These are phyloP conservation scores for Rutstroemia sp. DNA, from an alignment of 2,329 filamentous ascomycete genomes.

Conservation along the genomic window DNA sequence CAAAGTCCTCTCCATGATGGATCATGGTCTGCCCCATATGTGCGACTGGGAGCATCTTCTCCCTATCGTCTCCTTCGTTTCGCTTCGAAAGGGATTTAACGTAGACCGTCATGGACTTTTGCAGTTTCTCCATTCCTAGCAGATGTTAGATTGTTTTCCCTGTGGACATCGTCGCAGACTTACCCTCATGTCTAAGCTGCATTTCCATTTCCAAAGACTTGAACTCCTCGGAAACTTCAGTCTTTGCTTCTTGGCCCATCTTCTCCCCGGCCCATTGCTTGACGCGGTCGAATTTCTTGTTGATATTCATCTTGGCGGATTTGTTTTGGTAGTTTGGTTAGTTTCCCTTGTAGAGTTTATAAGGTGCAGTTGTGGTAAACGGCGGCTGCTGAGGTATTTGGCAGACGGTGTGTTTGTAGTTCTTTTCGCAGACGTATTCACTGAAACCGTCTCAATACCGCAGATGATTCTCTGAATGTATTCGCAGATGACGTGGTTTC, in stretches of 20 bases:
- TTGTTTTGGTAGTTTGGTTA: neutral
- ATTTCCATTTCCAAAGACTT: slow-evolving; percentile 86
- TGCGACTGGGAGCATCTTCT: slow-evolving; percentile 74
- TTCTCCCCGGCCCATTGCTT: slow-evolving; percentile 98
- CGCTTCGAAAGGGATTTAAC: slow-evolving; percentile 82
- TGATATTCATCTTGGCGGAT: slow-evolving; percentile 30
- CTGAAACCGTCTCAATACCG: too few relatives aligned
- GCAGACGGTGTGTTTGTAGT: neutral
- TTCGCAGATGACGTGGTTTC: neutral
- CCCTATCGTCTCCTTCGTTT: slow-evolving; percentile 76
- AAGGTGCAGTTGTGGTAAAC: neutral
- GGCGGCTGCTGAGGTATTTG: neutral
- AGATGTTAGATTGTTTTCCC: slow-evolving; percentile 11
- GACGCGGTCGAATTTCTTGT: slow-evolving; percentile 87
- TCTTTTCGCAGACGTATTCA: neutral
- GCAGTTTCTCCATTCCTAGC: slow-evolving; percentile 81
- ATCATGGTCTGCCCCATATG: slow-evolving; percentile 82
- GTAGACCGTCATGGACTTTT: slow-evolving; percentile 78
- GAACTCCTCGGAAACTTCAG: slow-evolving; percentile 82
- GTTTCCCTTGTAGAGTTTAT: neutral
- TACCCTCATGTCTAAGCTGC: slow-evolving; percentile 81
- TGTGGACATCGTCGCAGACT: slow-evolving; percentile 19
- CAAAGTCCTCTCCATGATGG: slow-evolving; percentile 85
- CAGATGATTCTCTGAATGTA: neutral
- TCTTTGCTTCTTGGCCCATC: slow-evolving; percentile 89